These are phyloP conservation scores for Exidia glandulosa DNA, from an alignment of 768 basidiomycete species.

Conservation along the genomic window DNA sequence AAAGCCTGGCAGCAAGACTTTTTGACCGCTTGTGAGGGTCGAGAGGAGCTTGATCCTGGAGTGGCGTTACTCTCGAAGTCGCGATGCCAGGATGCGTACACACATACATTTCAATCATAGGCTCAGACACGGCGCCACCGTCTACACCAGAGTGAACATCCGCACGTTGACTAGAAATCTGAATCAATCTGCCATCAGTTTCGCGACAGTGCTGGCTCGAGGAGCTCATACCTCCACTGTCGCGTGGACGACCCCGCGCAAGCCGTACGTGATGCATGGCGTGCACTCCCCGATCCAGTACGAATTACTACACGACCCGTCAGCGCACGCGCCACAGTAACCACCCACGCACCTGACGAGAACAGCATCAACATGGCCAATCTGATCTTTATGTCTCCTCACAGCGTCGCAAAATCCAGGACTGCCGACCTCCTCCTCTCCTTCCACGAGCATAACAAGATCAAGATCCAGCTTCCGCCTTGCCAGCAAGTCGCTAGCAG, in stretches of 20 bases:
- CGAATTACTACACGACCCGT: slow-evolving; percentile 53
- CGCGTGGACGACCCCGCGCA: slow-evolving; percentile 89
- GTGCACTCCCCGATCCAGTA: slow-evolving; percentile 91
- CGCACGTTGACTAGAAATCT: slow-evolving; percentile 62
- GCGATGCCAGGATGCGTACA: background rate
- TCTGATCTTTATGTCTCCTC: slow-evolving; percentile 61
- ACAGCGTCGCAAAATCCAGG: slow-evolving; percentile 75
- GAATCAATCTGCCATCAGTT: background rate
- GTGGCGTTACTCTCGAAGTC: background rate
- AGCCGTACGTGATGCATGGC: slow-evolving; percentile 90
- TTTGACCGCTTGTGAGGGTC: slow-evolving; percentile 45
- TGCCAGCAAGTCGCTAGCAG: slow-evolving; percentile 70
- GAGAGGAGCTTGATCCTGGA: slow-evolving; percentile 70
- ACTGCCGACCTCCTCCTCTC: slow-evolving; percentile 95
- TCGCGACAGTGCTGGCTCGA: background rate
- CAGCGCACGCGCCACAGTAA: background rate
- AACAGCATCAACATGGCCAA: slow-evolving; percentile 83
- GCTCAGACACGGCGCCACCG: slow-evolving; percentile 79
- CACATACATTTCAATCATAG: slow-evolving; percentile 83
- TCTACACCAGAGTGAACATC: slow-evolving; percentile 93
- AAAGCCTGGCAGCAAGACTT: slow-evolving; percentile 67
- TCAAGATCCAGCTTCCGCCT: slow-evolving; percentile 71
- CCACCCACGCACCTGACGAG: slow-evolving; percentile 55
- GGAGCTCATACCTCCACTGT: slow-evolving; percentile 45
- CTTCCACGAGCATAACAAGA: slow-evolving; percentile 84